A percentile compares a stretch with the other conserved stretches of the same genome.
Conservation (phyloP, 164 flowering plant genomes). For the Echeveria elegans region DNA sequence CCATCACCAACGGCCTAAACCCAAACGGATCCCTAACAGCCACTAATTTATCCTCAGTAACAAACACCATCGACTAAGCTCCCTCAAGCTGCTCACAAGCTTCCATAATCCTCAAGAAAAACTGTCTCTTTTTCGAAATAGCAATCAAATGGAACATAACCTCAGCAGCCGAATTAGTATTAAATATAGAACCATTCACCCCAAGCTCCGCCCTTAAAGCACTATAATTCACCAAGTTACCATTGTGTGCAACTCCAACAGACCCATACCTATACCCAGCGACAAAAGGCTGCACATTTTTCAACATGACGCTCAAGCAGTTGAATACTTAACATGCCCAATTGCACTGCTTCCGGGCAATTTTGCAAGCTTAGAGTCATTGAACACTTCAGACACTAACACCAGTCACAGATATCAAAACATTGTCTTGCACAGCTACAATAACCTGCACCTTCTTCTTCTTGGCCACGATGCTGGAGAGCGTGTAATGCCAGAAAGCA, state of each 20-base stretch:
- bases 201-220: conserved; percentile 55
- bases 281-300: conserved; percentile 95
- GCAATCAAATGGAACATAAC: conserved; percentile 90
- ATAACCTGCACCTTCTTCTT: conserved; percentile 97
- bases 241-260: conserved; percentile 90
- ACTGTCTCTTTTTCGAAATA: conserved; percentile 63
- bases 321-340: conserved; percentile 91
- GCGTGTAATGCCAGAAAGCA: conserved; percentile 86
- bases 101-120: conserved; percentile 60
- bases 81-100: conserved; percentile 84
- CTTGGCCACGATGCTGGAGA: conserved; percentile 91
- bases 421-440: conserved; percentile 44
- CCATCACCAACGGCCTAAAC: conserved; percentile 89
- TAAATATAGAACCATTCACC: conserved; percentile 79
- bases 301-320: conserved; percentile 85
- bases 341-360: conserved; percentile 68
- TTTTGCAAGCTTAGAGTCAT: conserved; percentile 51
- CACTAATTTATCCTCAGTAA: conserved; percentile 74
- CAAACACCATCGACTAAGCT: conserved; percentile 84
- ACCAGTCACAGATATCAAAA: conserved; percentile 67
- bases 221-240: conserved; percentile 74
- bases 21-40: conserved; percentile 87
- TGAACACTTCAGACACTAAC: conserved; percentile 85
- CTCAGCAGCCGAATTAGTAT: conserved; percentile 81
- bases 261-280: conserved; percentile 82